Percentiles rank a stretch among this genome's conserved stretches.
Conservation (phyloP, 768 basidiomycete genomes). For the Coprinellus aureogranulatus region DNA sequence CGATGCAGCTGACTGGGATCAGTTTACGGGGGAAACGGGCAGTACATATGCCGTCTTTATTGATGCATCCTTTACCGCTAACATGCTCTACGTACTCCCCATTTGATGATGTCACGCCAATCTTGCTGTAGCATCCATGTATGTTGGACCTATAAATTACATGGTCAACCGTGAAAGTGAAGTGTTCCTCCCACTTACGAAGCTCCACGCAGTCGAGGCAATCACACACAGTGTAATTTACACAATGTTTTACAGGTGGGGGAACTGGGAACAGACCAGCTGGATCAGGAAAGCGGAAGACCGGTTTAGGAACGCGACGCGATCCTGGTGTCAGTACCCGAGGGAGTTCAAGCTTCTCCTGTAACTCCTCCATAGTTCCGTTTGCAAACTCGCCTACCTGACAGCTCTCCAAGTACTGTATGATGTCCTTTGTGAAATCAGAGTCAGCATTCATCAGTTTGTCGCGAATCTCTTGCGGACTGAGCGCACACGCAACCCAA, state of each 20-base stretch:
- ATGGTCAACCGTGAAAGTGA: slow-evolving; percentile 22
- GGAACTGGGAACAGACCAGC: too few relatives aligned
- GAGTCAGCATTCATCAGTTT: slow-evolving; percentile 18
- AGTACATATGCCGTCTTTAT: slow-evolving; percentile 29
- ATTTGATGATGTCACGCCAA: background rate
- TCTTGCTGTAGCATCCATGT: slow-evolving; percentile 21
- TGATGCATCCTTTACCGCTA: slow-evolving; percentile 20
- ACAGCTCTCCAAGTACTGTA: slow-evolving; percentile 16
- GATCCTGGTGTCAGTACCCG: too few relatives aligned
- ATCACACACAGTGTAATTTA: too few relatives aligned
- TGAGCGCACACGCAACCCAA: slow-evolving; percentile 27
- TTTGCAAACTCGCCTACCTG: slow-evolving; percentile 30
- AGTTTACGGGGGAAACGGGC: slow-evolving; percentile 30
- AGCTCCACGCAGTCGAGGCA: background rate
- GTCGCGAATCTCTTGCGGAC: slow-evolving; percentile 34
- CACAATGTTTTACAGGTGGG: too few relatives aligned
- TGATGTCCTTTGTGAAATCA: slow-evolving; percentile 22
- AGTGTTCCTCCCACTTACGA: slow-evolving; percentile 17
- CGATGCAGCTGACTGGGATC: slow-evolving; percentile 19
- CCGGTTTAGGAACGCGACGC: too few relatives aligned
- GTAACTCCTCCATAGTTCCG: slow-evolving; percentile 18
- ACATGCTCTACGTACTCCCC: too few relatives aligned
- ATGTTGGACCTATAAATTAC: slow-evolving; percentile 26
- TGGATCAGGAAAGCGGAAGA: too few relatives aligned
- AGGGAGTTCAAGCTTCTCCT: too few relatives aligned